phyloP scores from a whole-genome alignment of 2,329 filamentous ascomycete genomes.

The Alternaria sp. region DNA sequence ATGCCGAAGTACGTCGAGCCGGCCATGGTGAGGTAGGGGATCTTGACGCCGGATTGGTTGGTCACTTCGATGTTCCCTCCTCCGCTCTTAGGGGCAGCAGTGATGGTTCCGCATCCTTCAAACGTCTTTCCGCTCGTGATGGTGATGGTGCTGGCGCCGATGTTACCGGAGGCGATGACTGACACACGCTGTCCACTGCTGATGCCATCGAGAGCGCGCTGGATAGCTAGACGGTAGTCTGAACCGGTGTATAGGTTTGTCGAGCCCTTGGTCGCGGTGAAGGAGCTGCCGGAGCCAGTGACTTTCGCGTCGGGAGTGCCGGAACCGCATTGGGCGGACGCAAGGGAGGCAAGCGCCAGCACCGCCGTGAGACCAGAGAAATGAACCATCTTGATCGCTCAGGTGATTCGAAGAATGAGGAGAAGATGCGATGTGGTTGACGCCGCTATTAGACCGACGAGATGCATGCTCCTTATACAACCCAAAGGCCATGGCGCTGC shows the following conservation, averaged over 20 bases:
- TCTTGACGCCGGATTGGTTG: constrained; percentile 57
- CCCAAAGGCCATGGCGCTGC: background rate
- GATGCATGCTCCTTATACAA: background rate
- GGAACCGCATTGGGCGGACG: constrained; percentile 56
- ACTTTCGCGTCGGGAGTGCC: constrained; percentile 56
- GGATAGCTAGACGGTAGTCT: constrained; percentile 62
- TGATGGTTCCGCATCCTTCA: constrained; percentile 65
- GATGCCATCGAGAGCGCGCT: constrained; percentile 61
- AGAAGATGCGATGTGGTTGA: background rate
- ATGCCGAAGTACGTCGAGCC: constrained; percentile 65
- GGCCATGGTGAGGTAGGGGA: constrained; percentile 64
- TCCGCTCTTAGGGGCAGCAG: constrained; percentile 51
- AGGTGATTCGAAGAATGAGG: background rate
- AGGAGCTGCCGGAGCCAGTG: constrained; percentile 56
- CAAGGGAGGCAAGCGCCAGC: constrained; percentile 51
- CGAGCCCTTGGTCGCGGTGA: constrained; percentile 54
- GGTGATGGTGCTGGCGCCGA: constrained; percentile 60
- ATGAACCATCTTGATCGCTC: constrained; percentile 44
- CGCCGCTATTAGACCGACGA: background rate
- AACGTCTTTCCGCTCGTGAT: constrained; percentile 63
- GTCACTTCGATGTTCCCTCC: constrained; percentile 63
- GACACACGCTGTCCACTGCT: constrained; percentile 60
- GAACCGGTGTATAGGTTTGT: constrained; percentile 59
- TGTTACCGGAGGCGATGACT: constrained; percentile 62
- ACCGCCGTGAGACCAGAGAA: constrained; percentile 49